Evolutionary conservation across 345 rosid genomes (phyloP).

Genomic region (Microcos paniculata): DNA sequence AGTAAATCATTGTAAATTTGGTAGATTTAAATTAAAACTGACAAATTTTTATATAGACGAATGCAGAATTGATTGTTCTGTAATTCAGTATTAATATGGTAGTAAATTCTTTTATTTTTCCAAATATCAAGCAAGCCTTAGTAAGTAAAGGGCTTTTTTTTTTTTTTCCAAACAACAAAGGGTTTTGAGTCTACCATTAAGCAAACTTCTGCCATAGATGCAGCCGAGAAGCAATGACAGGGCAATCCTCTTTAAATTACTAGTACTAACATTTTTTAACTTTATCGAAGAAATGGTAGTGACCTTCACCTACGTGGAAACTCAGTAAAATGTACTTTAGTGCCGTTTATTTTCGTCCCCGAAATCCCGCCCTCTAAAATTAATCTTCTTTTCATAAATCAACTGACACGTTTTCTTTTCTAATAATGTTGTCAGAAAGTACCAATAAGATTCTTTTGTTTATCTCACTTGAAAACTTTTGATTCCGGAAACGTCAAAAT

Average conservation of each 20-base stretch:
- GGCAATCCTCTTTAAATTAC: not conserved
- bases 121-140: too few species aligned
- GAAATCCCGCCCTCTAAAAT: not conserved
- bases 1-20: not conserved
- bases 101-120: too few species aligned
- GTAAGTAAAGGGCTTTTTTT: too few species aligned
- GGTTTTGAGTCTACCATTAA: too few species aligned
- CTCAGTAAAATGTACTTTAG: not conserved
- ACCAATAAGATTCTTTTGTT: too few species aligned
- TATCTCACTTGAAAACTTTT: too few species aligned
- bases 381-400: not conserved
- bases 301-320: not conserved
- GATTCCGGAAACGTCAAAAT: too few species aligned
- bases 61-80: too few species aligned
- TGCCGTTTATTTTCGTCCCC: not conserved
- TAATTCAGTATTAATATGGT: not conserved
- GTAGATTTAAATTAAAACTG: not conserved
- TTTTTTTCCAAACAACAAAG: too few species aligned
- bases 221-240: not conserved
- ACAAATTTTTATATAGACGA: not conserved
- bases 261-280: not conserved
- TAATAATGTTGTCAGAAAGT: too few species aligned
- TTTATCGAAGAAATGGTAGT: not conserved
- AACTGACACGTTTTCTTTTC: too few species aligned
- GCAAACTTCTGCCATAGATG: not conserved